A percentile compares a stretch with the other conserved stretches of the same genome.
phyloP scores from a whole-genome alignment of 2,329 filamentous ascomycete species.

The Clarireedia hainanense region DNA sequence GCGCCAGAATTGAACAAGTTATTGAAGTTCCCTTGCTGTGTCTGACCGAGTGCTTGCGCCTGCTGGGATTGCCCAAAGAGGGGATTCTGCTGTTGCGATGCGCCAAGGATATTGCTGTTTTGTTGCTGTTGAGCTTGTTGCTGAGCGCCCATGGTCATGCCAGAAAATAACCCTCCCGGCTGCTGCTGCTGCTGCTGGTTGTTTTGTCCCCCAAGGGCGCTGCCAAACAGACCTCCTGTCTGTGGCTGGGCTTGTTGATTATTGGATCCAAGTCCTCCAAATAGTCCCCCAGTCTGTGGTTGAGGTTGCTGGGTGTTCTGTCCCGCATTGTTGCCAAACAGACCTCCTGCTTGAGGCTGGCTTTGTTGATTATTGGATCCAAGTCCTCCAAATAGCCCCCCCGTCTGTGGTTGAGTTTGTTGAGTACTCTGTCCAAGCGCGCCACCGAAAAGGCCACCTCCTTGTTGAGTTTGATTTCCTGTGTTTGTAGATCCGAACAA shows the following conservation, averaged over 20 bases:
- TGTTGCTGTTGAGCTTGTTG: conserved; percentile 13
- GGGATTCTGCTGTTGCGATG: conserved; percentile 8
- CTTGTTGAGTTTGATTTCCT: conserved; percentile 22
- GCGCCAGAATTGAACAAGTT: conserved; percentile 26
- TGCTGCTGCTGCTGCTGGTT: conserved; percentile 9
- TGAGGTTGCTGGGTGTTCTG: conserved; percentile 10
- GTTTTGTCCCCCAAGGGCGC: not conserved
- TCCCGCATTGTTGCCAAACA: conserved; percentile 3
- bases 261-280: conserved; percentile 8
- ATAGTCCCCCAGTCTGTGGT: conserved; percentile 7
- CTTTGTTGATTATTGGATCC: conserved; percentile 22
- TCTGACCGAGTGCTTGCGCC: conserved; percentile 8
- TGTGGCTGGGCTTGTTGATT: conserved; percentile 9
- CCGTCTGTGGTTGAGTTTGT: conserved; percentile 27
- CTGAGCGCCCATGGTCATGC: conserved; percentile 9
- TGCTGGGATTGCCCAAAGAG: conserved; percentile 14
- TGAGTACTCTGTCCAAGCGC: conserved; percentile 16
- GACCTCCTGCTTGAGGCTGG: conserved; percentile 14
- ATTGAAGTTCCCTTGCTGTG: conserved; percentile 18
- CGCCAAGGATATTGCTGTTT: conserved; percentile 9
- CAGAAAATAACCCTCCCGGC: conserved; percentile 9
- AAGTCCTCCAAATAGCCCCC: conserved; percentile 19
- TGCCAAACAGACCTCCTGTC: not conserved
- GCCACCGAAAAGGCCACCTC: conserved; percentile 15
- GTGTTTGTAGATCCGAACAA: conserved; percentile 25